These are phyloP conservation scores for Chytridiales sp. DNA, from an alignment of 371 early-diverging fungal genomes.

Conservation along the genomic window DNA sequence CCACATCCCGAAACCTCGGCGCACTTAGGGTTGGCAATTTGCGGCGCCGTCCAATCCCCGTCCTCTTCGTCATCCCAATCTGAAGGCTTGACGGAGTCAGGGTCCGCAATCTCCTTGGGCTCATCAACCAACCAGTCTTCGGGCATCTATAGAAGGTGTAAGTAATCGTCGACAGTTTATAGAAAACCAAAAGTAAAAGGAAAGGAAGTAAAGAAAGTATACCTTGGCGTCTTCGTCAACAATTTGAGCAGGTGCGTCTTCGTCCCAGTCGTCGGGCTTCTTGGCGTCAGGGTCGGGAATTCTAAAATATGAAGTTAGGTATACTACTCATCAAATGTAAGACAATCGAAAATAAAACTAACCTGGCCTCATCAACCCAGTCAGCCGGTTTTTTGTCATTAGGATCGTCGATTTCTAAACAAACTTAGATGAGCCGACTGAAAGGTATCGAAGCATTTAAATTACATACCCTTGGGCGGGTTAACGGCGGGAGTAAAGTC, in stretches of 20 bases:
- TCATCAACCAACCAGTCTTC: constrained; percentile 69
- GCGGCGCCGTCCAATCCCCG: constrained; percentile 72
- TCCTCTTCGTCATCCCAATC: constrained; percentile 69
- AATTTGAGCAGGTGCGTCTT: constrained; percentile 51
- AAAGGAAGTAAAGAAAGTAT: constrained; percentile 2
- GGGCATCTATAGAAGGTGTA: constrained; percentile 42
- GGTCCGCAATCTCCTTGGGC: constrained; percentile 67
- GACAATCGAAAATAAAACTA: constrained; percentile 12
- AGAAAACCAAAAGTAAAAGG: neutral
- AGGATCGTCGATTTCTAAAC: constrained; percentile 76
- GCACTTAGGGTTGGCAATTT: constrained; percentile 75
- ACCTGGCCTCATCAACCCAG: constrained; percentile 87
- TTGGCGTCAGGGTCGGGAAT: constrained; percentile 73
- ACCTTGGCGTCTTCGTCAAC: constrained; percentile 48
- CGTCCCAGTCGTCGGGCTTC: constrained; percentile 91
- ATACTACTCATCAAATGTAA: neutral
- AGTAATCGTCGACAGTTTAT: neutral
- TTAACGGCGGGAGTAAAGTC: constrained; percentile 92
- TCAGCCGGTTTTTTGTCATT: constrained; percentile 86
- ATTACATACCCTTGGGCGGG: constrained; percentile 64
- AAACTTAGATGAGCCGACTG: neutral
- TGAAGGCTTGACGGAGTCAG: constrained; percentile 83
- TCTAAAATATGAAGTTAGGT: neutral
- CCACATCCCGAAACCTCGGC: constrained; percentile 85
- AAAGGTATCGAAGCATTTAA: neutral